A percentile compares a stretch with the other conserved stretches of the same genome.
Conservation (phyloP, 2,329 filamentous ascomycete species). For the Parasarocladium wereldwijsianum region DNA sequence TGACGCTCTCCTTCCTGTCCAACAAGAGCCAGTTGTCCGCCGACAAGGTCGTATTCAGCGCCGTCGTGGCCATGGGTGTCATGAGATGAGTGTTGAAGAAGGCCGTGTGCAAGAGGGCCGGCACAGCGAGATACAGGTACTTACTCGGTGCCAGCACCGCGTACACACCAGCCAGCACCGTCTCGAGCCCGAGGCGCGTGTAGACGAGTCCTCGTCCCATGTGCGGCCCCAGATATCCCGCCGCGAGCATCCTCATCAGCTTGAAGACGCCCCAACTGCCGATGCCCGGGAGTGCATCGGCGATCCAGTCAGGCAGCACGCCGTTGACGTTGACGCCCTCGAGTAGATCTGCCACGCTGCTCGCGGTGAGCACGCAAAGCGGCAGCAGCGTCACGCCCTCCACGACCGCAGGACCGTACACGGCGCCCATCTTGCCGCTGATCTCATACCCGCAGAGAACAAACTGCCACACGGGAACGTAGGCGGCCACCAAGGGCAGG, state of each 20-base stretch:
- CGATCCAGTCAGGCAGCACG: conserved; percentile 37
- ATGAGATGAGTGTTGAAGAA: conserved; percentile 62
- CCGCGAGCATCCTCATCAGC: conserved; percentile 26
- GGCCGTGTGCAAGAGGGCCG: conserved; percentile 57
- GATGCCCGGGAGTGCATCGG: conserved; percentile 50
- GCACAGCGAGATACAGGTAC: conserved; percentile 50
- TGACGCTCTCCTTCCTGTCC: conserved; percentile 71
- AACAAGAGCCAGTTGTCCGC: conserved; percentile 58
- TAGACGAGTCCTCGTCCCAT: conserved; percentile 50
- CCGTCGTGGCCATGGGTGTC: conserved; percentile 40
- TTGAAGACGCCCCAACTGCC: conserved; percentile 52
- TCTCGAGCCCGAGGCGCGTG: conserved; percentile 58
- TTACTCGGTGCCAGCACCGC: conserved; percentile 54
- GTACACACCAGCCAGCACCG: conserved; percentile 51
- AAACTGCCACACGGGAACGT: conserved; percentile 59
- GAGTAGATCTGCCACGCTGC: conserved; percentile 48
- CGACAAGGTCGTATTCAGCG: conserved; percentile 52
- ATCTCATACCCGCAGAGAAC: conserved; percentile 52
- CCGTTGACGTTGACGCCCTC: conserved; percentile 42
- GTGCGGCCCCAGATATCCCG: conserved; percentile 25
- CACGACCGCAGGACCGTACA: conserved; percentile 60
- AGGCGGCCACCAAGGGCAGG: conserved; percentile 61
- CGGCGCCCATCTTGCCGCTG: conserved; percentile 51
- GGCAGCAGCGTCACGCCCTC: conserved; percentile 62
- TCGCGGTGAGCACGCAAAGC: conserved; percentile 46